Evolutionary conservation across 768 basidiomycete species (phyloP).

Genomic region (Tulasnella sp.): DNA sequence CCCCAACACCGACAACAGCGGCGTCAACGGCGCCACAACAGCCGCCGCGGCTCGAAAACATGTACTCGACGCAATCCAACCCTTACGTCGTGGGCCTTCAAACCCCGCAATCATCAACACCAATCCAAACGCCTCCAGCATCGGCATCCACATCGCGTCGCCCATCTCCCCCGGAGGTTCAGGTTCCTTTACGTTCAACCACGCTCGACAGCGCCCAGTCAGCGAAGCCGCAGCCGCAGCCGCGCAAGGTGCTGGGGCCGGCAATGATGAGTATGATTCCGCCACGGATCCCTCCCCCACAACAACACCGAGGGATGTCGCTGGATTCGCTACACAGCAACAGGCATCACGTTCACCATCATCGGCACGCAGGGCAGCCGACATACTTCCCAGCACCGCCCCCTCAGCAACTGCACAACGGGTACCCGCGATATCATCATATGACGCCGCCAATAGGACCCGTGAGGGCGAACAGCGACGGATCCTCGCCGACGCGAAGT

Average conservation of each 20-base stretch:
- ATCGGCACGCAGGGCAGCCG: too few relatives aligned
- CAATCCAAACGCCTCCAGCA: background rate
- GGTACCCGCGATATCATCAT: too few relatives aligned
- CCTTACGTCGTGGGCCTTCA: slow-evolving; percentile 65
- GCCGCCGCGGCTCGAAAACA: slow-evolving; percentile 59
- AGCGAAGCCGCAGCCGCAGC: slow-evolving; percentile 1
- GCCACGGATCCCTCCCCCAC: too few relatives aligned
- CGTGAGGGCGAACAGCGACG: too few relatives aligned
- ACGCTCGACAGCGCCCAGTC: background rate
- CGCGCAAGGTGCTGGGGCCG: background rate
- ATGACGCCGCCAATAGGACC: too few relatives aligned
- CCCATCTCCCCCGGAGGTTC: slow-evolving; percentile 6
- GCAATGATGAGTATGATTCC: background rate
- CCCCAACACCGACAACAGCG: too few relatives aligned
- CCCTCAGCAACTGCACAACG: too few relatives aligned
- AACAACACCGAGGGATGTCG: too few relatives aligned
- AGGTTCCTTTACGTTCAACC: background rate
- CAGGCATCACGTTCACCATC: too few relatives aligned
- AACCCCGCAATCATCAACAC: slow-evolving; percentile 15
- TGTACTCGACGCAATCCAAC: slow-evolving; percentile 67
- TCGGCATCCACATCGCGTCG: slow-evolving; percentile 5
- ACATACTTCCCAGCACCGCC: too few relatives aligned
- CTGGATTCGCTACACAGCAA: too few relatives aligned
- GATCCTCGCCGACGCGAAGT: too few relatives aligned
- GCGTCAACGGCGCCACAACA: slow-evolving; percentile 16